phyloP scores from a whole-genome alignment of 169 alveolate genomes.

The Cytauxzoon felis region DNA sequence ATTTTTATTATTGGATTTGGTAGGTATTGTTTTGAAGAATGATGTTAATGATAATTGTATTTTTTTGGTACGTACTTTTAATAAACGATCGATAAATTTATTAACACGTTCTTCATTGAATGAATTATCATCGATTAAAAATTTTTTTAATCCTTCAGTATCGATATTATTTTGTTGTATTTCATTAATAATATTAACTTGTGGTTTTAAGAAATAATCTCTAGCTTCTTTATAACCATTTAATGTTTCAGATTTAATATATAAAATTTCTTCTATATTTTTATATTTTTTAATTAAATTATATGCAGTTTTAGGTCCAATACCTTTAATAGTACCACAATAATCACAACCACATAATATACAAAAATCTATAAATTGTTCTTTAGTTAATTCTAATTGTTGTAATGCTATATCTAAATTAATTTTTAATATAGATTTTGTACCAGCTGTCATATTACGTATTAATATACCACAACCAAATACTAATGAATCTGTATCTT shows the following conservation, averaged over 20 bases:
- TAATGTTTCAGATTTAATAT: conserved; percentile 66
- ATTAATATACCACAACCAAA: conserved; percentile 87
- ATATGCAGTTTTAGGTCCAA: conserved; percentile 95
- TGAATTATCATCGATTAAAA: conserved; percentile 75
- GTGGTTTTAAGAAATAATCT: conserved; percentile 72
- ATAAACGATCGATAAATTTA: conserved; percentile 62
- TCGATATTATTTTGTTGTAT: conserved; percentile 66
- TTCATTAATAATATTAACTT: conserved; percentile 56
- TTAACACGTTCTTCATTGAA: conserved; percentile 74
- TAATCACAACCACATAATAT: conserved; percentile 98
- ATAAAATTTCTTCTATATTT: conserved; percentile 83
- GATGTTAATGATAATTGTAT: conserved; percentile 55
- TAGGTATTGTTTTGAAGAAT: conserved; percentile 18
- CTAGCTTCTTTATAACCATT: conserved; percentile 75
- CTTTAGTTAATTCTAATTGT: conserved; percentile 80
- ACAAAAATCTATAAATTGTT: conserved; percentile 94
- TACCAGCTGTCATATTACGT: conserved; percentile 64
- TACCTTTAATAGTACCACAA: conserved; percentile 89
- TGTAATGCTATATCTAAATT: conserved; percentile 71
- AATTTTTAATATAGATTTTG: conserved; percentile 67
- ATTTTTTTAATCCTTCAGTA: conserved; percentile 74
- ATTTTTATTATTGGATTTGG: neutral
- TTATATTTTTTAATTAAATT: conserved; percentile 83
- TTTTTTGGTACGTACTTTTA: conserved; percentile 62
- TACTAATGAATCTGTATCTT: conserved; percentile 95